These are phyloP conservation scores for Aspergillus saccharolyticus DNA, from an alignment of 495 filamentous ascomycete species.

Conservation along the genomic window DNA sequence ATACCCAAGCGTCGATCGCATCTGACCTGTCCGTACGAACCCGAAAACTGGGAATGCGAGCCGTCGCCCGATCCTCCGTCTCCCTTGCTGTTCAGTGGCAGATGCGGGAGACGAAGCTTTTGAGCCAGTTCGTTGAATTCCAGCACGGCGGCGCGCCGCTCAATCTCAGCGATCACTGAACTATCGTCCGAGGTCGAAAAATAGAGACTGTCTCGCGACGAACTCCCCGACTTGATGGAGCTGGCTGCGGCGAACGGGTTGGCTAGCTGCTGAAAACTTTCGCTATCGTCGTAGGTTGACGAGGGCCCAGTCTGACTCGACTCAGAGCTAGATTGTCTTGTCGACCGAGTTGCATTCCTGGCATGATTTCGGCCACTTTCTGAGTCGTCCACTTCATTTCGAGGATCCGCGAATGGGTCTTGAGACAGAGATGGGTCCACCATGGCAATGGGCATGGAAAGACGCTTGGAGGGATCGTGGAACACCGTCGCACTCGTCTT, in stretches of 20 bases:
- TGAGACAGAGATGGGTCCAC: slow-evolving; percentile 4
- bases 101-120: slow-evolving; percentile 19
- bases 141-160: slow-evolving; percentile 18
- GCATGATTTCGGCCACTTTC: slow-evolving; percentile 7
- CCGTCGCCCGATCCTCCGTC: neutral
- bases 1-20: neutral
- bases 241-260: slow-evolving; percentile 9
- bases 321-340: slow-evolving; percentile 12
- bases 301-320: slow-evolving; percentile 1
- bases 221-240: slow-evolving; percentile 1
- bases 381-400: neutral
- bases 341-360: slow-evolving; percentile 7
- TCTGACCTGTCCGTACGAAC: neutral
- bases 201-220: slow-evolving; percentile 10
- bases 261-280: neutral
- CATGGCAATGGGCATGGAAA: slow-evolving; percentile 18
- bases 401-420: slow-evolving; percentile 16
- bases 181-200: slow-evolving; percentile 7
- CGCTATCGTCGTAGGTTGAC: neutral
- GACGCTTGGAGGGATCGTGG: slow-evolving; percentile 25
- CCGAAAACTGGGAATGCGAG: neutral
- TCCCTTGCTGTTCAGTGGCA: slow-evolving; percentile 6
- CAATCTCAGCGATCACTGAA: slow-evolving; percentile 15
- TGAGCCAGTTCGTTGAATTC: slow-evolving; percentile 27
- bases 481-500: slow-evolving; percentile 28